phyloP scores from a whole-genome alignment of 2,329 filamentous ascomycete species.

The Alternaria sp. region DNA sequence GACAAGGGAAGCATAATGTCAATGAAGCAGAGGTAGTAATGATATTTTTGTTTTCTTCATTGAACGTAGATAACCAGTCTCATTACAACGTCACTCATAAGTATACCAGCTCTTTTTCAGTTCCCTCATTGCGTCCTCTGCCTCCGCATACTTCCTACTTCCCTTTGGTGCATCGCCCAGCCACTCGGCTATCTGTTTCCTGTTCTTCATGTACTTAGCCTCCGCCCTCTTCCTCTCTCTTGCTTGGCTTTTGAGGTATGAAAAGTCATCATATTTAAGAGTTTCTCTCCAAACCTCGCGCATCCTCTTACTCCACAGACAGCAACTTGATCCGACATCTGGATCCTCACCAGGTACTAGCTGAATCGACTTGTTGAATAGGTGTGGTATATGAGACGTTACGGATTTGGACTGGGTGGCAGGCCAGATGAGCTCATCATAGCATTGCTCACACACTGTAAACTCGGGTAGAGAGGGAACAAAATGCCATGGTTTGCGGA shows the following conservation, averaged over 20 bases:
- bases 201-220: constrained; percentile 55
- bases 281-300: constrained; percentile 74
- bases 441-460: constrained; percentile 88
- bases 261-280: constrained; percentile 71
- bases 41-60: background rate
- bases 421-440: constrained; percentile 79
- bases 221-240: constrained; percentile 57
- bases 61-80: background rate
- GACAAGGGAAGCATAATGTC: background rate
- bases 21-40: background rate
- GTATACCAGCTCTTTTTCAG: constrained; percentile 42
- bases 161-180: constrained; percentile 35
- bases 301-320: constrained; percentile 85
- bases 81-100: constrained; percentile 33
- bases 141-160: constrained; percentile 34
- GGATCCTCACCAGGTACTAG: constrained; percentile 61
- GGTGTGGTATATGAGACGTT: constrained; percentile 46
- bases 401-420: constrained; percentile 60
- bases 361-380: constrained; percentile 64
- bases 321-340: constrained; percentile 65
- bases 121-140: constrained; percentile 35
- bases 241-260: constrained; percentile 69
- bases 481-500: constrained; percentile 77
- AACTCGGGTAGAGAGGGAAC: constrained; percentile 79
- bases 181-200: constrained; percentile 46